Evolutionary conservation across 495 filamentous ascomycete species (phyloP).

Genomic region (Xylaria palmicola): DNA sequence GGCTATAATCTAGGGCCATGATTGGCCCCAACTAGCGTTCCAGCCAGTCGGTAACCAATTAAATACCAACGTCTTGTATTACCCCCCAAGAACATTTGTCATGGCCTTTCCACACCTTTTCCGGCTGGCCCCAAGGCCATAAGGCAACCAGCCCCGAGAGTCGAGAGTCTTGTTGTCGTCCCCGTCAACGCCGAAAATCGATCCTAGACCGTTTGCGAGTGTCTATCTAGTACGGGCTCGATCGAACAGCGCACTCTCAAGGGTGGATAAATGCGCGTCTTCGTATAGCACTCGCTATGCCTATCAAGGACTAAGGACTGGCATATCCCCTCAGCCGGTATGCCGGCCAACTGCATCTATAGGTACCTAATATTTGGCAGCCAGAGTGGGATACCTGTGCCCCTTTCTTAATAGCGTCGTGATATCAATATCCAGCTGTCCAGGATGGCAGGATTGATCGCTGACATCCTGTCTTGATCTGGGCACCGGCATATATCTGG

Average conservation of each 20-base stretch:
- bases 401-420: background rate
- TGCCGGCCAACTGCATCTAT: background rate
- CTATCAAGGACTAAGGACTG: background rate
- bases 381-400: background rate
- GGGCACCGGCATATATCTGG: background rate
- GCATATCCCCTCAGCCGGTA: background rate
- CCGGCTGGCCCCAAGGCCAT: background rate
- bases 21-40: too few relatives aligned
- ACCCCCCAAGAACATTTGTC: slow-evolving; percentile 12
- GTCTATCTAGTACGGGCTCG: too few relatives aligned
- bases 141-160: too few relatives aligned
- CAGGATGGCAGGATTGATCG: background rate
- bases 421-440: background rate
- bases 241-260: too few relatives aligned
- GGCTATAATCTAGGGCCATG: background rate
- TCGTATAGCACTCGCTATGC: background rate
- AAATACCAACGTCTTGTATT: background rate
- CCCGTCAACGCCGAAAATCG: too few relatives aligned
- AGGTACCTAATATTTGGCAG: too few relatives aligned
- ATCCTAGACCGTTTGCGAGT: too few relatives aligned
- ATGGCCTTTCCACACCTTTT: background rate
- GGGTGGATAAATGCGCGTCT: background rate
- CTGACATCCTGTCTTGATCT: background rate
- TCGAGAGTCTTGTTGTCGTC: too few relatives aligned
- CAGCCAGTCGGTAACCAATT: slow-evolving; percentile 17